Conservation (phyloP, 1,139 yeast species). For the Yamadazyma sp. region DNA sequence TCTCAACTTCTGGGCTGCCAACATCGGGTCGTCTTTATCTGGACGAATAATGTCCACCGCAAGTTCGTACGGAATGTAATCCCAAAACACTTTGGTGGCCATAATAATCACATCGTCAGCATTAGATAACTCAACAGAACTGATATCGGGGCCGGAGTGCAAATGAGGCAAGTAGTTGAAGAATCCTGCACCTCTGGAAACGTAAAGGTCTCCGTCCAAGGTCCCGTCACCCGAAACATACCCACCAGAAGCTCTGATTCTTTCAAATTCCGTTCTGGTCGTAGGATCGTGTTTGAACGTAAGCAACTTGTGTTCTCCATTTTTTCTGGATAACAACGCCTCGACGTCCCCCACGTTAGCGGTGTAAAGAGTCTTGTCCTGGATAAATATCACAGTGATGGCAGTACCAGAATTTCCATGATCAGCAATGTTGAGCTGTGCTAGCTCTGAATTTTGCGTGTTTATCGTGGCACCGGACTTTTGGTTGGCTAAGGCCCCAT, state of each 20-base stretch:
- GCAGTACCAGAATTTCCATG: conserved; percentile 87
- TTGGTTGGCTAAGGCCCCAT: conserved; percentile 39
- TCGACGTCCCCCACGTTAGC: conserved; percentile 93
- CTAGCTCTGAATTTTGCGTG: conserved; percentile 41
- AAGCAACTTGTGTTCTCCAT: conserved; percentile 74
- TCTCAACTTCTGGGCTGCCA: conserved; percentile 89
- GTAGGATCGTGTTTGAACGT: conserved; percentile 88
- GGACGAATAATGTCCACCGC: conserved; percentile 91
- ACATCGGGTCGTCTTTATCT: conserved; percentile 79
- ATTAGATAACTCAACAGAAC: conserved; percentile 58
- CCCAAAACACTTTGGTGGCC: conserved; percentile 87
- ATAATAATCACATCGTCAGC: conserved; percentile 85
- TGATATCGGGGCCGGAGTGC: conserved; percentile 82
- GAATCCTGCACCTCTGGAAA: conserved; percentile 92
- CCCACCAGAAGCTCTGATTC: conserved; percentile 91
- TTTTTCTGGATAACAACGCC: conserved; percentile 74
- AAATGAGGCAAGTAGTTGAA: conserved; percentile 84
- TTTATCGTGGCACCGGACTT: conserved; percentile 29
- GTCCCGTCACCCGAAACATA: conserved; percentile 83
- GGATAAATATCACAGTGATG: conserved; percentile 76
- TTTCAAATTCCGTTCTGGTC: conserved; percentile 72
- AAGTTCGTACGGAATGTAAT: conserved; percentile 73
- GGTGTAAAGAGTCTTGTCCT: conserved; percentile 67
- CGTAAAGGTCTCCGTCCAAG: conserved; percentile 77
- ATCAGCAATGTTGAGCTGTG: conserved; percentile 43